phyloP scores from a whole-genome alignment of 805 yeast species.

The Zygosaccharomyces pseudorouxii region DNA sequence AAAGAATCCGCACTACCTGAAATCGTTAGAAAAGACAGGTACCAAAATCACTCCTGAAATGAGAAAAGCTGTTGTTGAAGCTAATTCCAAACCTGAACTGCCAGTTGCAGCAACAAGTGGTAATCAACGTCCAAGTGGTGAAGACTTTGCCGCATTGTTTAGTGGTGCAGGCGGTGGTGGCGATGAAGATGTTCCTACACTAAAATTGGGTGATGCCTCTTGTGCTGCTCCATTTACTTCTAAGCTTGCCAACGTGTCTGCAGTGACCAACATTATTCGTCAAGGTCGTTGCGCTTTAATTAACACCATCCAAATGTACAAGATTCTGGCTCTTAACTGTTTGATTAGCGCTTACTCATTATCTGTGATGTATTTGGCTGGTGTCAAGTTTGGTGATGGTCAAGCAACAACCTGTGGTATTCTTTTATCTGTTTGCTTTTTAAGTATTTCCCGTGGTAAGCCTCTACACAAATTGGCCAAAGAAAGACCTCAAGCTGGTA shows the following conservation, averaged over 20 bases:
- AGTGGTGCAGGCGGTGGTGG: slow-evolving; percentile 37
- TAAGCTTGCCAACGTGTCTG: slow-evolving; percentile 82
- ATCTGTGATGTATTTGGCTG: slow-evolving; percentile 90
- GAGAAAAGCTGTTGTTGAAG: slow-evolving; percentile 54
- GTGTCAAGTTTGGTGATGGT: slow-evolving; percentile 96
- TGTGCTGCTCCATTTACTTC: slow-evolving; percentile 99
- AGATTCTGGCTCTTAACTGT: slow-evolving; percentile 94
- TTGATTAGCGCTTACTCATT: slow-evolving; percentile 93
- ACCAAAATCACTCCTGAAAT: slow-evolving; percentile 72
- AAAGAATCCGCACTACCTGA: slow-evolving; percentile 77
- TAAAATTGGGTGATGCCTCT: slow-evolving; percentile 96
- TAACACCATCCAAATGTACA: slow-evolving; percentile 98
- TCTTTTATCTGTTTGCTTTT: slow-evolving; percentile 86
- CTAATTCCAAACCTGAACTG: slow-evolving; percentile 38
- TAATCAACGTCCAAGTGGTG: slow-evolving; percentile 34
- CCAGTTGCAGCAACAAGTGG: slow-evolving; percentile 30
- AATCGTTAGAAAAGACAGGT: slow-evolving; percentile 82
- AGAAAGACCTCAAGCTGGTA: slow-evolving; percentile 96
- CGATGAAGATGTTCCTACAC: slow-evolving; percentile 78
- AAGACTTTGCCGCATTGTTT: slow-evolving; percentile 43
- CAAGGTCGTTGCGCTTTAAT: slow-evolving; percentile 98
- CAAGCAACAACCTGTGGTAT: slow-evolving; percentile 97
- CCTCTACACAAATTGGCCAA: slow-evolving; percentile 84
- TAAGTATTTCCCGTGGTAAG: slow-evolving; percentile 90
- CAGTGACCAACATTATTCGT: slow-evolving; percentile 90